Evolutionary conservation across 2,329 filamentous ascomycete species (phyloP), one percentile per base, ranked within the genome.

Genomic region (Cladobotryum mycophilum): DNA sequence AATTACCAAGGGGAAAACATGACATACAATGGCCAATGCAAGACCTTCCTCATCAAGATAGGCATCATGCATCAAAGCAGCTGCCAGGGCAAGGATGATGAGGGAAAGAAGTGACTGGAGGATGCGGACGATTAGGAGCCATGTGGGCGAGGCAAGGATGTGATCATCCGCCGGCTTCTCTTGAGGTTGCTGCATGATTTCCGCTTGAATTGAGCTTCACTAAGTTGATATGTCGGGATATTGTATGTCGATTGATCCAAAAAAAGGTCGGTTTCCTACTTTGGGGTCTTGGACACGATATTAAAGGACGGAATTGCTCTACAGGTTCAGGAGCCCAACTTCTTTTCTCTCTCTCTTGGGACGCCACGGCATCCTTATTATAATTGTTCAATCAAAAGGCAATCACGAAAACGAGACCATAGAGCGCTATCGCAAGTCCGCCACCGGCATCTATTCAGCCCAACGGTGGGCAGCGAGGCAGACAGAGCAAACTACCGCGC

Each of bases 81-180:
- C 74, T 3, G 72, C 63, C 37, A 75, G 58, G n/a, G 58, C 73
- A n/a, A 78, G 58, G 22, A 74, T 64, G 20, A 74, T 55, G 36
- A 78, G 34, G 2, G 72, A 65, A 13, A 77, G 9, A 25, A 76
- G 45, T 45, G 73, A 57, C 53, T 76, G 73, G 37, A 68, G 54
- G 14, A 66, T 63, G 9, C 73, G 71, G 20, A 73, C 45, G 15
- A 66, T 64, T 22, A 69, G 59, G n/a, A 77, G 58, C 73, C 74
- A 76, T 15, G 60, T 48, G 8, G 75, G 73, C 18, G 72, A 68
- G 34, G 62, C 55, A 50, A 76, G 68, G 51, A 76, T 57, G 49
- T 68, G 58, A 15, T 51, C 53, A 25, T 48, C 13, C 12, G 35
- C 30, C 1, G 17, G 22, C 5, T 18, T 41, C 17, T 42, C 42